Evolutionary conservation across 1,284 basidiomycete genomes (phyloP).

Genomic region (Cryptococcus hybrid): DNA sequence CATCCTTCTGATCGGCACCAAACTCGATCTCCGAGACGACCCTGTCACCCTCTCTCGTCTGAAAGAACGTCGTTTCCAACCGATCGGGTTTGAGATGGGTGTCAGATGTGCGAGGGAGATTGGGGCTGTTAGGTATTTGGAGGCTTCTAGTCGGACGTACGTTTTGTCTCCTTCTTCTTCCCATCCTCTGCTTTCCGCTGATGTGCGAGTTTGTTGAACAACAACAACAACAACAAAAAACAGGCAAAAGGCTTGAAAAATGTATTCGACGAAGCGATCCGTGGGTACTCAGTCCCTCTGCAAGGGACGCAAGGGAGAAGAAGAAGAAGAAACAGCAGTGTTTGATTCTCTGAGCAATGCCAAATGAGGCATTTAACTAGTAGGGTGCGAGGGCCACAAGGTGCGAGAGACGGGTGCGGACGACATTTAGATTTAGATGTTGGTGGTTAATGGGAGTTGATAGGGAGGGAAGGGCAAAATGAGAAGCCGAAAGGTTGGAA

Average conservation of each 20-base stretch:
- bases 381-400: too few relatives aligned
- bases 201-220: constrained; percentile 65
- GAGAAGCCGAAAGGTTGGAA: too few relatives aligned
- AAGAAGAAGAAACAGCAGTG: constrained; percentile 49
- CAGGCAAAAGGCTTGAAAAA: too few relatives aligned
- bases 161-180: constrained; percentile 5
- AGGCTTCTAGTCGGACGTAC: constrained; percentile 87
- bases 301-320: not conserved
- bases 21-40: constrained; percentile 96
- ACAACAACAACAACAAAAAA: too few relatives aligned
- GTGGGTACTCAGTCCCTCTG: constrained; percentile 51
- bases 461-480: too few relatives aligned
- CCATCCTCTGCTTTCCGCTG: not conserved
- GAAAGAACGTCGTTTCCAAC: constrained; percentile 90
- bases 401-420: too few relatives aligned
- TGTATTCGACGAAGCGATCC: constrained; percentile 77
- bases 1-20: constrained; percentile 94
- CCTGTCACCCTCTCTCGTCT: constrained; percentile 86
- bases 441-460: too few relatives aligned
- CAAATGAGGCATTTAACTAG: too few relatives aligned
- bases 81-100: constrained; percentile 71
- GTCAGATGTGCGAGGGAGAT: constrained; percentile 71
- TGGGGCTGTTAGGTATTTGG: constrained; percentile 91
- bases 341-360: constrained; percentile 37
- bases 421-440: too few relatives aligned